These are phyloP conservation scores for Juncus effusus DNA, from an alignment of 176 grass and related monocot species.

Conservation along the genomic window DNA sequence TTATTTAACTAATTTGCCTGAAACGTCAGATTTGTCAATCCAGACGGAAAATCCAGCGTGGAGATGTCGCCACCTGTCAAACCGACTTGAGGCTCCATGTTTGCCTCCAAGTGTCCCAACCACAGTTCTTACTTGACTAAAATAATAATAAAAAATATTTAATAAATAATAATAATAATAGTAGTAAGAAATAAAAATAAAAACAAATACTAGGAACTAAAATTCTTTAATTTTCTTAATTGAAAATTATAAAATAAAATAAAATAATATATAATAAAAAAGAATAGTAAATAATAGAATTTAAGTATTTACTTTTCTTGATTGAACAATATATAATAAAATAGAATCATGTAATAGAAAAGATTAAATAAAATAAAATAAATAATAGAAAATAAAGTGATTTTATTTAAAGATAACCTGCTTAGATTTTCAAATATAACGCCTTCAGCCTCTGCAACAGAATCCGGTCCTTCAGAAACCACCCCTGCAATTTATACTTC, in stretches of 20 bases:
- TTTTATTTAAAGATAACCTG: conserved; percentile 37
- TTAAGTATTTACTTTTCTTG: no score
- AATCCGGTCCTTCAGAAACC: conserved; percentile 67
- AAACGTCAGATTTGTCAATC: conserved; percentile 64
- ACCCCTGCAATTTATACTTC: conserved; percentile 48
- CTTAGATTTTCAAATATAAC: conserved; percentile 86
- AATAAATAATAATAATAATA: background rate
- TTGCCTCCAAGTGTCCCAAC: conserved; percentile 75
- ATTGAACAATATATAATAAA: no score
- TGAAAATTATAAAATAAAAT: background rate
- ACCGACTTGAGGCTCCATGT: conserved; percentile 81
- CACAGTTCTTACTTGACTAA: conserved; percentile 73
- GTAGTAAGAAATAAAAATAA: no score
- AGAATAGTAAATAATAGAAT: no score
- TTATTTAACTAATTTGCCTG: conserved; percentile 38
- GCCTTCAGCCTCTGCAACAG: conserved; percentile 68
- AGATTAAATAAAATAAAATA: no score
- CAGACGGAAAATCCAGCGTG: conserved; percentile 80
- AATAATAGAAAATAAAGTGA: no score
- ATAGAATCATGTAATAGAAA: no score
- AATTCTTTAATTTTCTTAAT: background rate
- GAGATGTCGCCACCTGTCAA: conserved; percentile 76
- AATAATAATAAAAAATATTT: background rate
- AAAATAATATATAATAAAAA: background rate
- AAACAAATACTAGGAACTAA: no score